phyloP scores from a whole-genome alignment of 208 protist genomes.

The Leishmania guyanensis region DNA sequence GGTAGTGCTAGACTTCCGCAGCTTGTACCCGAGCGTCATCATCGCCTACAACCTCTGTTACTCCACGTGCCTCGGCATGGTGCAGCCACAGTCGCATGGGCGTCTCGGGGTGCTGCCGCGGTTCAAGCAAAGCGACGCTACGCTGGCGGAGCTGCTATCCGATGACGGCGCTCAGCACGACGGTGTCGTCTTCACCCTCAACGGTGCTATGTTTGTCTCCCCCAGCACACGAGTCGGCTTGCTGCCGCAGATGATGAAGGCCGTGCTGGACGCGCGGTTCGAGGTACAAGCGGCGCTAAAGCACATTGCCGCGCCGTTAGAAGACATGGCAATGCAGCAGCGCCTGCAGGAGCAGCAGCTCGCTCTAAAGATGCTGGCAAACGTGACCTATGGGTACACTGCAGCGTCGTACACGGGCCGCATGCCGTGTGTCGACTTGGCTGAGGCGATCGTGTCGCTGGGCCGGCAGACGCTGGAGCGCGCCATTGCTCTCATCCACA shows the following conservation, averaged over 20 bases:
- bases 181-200: slow-evolving; percentile 68
- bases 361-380: slow-evolving; percentile 99
- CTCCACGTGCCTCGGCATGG: slow-evolving; percentile 80
- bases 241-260: slow-evolving; percentile 75
- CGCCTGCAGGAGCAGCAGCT: slow-evolving; percentile 97
- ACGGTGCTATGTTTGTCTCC: slow-evolving; percentile 77
- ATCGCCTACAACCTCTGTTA: slow-evolving; percentile 99
- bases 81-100: slow-evolving; percentile 44
- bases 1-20: slow-evolving; percentile 99
- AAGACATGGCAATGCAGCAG: slow-evolving; percentile 52
- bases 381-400: slow-evolving; percentile 99
- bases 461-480: slow-evolving; percentile 98
- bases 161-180: slow-evolving; percentile 37
- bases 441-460: slow-evolving; percentile 96
- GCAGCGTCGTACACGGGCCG: slow-evolving; percentile 97
- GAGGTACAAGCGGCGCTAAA: slow-evolving; percentile 76
- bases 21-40: slow-evolving; percentile 99
- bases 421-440: slow-evolving; percentile 98
- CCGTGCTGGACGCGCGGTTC: slow-evolving; percentile 82
- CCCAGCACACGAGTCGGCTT: slow-evolving; percentile 60
- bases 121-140: slow-evolving; percentile 43
- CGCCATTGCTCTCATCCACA: slow-evolving; percentile 96
- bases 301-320: slow-evolving; percentile 56
- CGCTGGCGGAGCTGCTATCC: slow-evolving; percentile 81
- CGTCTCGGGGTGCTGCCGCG: slow-evolving; percentile 68